Base-by-base conservation (phyloP, 1,284 basidiomycete species). In the Ceratobasidium sp. region DNA sequence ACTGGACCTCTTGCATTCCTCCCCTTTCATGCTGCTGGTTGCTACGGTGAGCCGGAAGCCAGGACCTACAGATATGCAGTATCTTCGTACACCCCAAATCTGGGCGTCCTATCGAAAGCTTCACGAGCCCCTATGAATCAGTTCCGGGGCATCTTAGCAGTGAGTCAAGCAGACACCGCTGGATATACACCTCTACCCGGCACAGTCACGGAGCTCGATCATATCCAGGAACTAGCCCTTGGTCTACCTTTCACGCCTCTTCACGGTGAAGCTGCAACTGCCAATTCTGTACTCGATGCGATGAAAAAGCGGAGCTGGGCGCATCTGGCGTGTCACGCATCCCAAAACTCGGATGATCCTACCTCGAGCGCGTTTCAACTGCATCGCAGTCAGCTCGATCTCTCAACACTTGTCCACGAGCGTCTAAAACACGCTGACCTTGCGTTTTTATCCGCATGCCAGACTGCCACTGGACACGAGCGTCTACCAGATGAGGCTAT, bases 281-380 rank as follows among this genome's bases (percentile, higher is more conserved):
- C n/a, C 55, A 57, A 23, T 12, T n/a, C 55, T 12, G 55, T 57
- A 2, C n/a, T 74, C n/a, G 33, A 55, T 23, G 54, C 18, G 5
- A 38, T 74, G 59, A 33, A 59, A 12, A 16, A 41, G 30, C n/a
- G 20, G 23, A 44, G 33, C 16, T 64, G 38, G 33, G 71, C 44
- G n/a, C 71, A 74, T 52, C 41, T 74, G 8, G 33, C 71, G 2
- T 74, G 71, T 30, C 71, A 74, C 27, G 71, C 20, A 5, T 44
- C 27, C 23, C 74, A 77, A 30, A 67, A 54, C 20, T 20, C 23
- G 12, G 18, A 23, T 12, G 10, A 54, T 6, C 74, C 74, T 14
- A 68, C 50, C 62, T 7, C 52, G 18, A 68, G 62, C 30, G 27
- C 20, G 3, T 77, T 77, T 44, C 33, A 50, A 18, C 44, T 77